Percentiles rank a stretch among this genome's conserved stretches.
Conservation (phyloP, 1,139 yeast genomes). For the Saccharomyces hybrid region DNA sequence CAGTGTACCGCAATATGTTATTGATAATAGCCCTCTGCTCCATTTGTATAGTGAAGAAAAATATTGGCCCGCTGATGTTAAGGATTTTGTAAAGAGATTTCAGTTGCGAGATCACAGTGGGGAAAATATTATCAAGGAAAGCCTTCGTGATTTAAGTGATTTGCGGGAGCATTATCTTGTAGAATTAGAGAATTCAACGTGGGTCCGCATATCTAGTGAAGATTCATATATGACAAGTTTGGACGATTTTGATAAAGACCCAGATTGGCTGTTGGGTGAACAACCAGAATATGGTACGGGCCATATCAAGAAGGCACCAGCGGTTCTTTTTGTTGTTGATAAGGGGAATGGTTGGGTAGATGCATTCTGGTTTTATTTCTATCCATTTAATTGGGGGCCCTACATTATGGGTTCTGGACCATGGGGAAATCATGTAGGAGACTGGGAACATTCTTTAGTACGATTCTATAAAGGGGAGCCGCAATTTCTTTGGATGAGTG, state of each 20-base stretch:
- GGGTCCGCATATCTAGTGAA: constrained; percentile 17
- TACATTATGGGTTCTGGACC: constrained; percentile 98
- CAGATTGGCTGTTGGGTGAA: constrained; percentile 79
- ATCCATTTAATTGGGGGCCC: constrained; percentile 90
- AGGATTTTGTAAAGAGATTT: constrained; percentile 60
- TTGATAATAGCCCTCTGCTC: constrained; percentile 71
- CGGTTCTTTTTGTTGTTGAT: constrained; percentile 74
- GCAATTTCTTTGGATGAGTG: constrained; percentile 94
- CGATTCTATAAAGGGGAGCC: constrained; percentile 79
- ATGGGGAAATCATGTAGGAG: constrained; percentile 94
- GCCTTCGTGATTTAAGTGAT: constrained; percentile 17
- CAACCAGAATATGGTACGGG: constrained; percentile 69
- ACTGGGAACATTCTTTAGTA: constrained; percentile 94
- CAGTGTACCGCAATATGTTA: constrained; percentile 64
- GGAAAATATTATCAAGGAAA: constrained; percentile 28
- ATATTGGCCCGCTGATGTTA: constrained; percentile 78
- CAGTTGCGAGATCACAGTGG: constrained; percentile 31
- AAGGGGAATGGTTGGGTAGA: constrained; percentile 87
- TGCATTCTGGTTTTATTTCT: constrained; percentile 93
- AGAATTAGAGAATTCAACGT: constrained; percentile 17
- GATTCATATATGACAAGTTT: constrained; percentile 53
- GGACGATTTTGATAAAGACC: constrained; percentile 57
- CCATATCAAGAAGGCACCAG: constrained; percentile 66
- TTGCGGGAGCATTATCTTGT: constrained; percentile 18
- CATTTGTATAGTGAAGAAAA: constrained; percentile 84